phyloP scores from a whole-genome alignment of 1,284 basidiomycete species.

The Apiotrichum sp. region DNA sequence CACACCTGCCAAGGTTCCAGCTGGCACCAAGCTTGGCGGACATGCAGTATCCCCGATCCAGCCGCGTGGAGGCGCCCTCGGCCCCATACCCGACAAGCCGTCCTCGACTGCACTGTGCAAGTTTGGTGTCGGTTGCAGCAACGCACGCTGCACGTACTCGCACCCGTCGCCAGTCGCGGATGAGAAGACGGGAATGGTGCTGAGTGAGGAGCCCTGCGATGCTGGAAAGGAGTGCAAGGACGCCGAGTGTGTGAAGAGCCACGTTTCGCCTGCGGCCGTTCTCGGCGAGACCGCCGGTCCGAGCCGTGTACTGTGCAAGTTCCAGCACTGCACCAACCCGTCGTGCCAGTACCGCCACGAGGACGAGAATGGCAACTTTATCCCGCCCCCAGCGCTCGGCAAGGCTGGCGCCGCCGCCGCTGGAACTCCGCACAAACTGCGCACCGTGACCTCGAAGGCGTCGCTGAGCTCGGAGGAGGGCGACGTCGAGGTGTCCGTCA shows the following conservation, averaged over 20 bases:
- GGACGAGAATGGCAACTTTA: constrained; percentile 44
- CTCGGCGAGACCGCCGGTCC: constrained; percentile 48
- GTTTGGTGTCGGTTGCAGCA: constrained; percentile 79
- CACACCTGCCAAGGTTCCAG: constrained; percentile 25
- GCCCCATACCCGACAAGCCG: constrained; percentile 47
- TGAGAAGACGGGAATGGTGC: constrained; percentile 80
- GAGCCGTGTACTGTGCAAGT: constrained; percentile 43
- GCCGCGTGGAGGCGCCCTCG: constrained; percentile 21
- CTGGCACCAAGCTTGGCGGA: constrained; percentile 33
- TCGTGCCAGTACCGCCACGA: constrained; percentile 46
- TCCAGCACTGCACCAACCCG: constrained; percentile 46
- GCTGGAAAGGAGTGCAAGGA: constrained; percentile 79
- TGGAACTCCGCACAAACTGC: too few relatives aligned
- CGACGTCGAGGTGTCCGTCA: constrained; percentile 28
- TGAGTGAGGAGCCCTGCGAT: constrained; percentile 77
- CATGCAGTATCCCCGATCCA: constrained; percentile 30
- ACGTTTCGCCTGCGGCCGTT: constrained; percentile 74
- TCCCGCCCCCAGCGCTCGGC: constrained; percentile 40
- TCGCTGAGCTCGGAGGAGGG: constrained; percentile 10
- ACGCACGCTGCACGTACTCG: constrained; percentile 75
- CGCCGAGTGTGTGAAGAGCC: constrained; percentile 79
- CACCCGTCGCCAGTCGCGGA: constrained; percentile 90
- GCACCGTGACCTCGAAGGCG: background rate
- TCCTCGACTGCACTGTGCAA: constrained; percentile 64
- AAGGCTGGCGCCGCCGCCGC: too few relatives aligned